Percentiles rank a stretch among this genome's conserved stretches.
Conservation (phyloP, 495 filamentous ascomycete genomes). For the Trypethelium eluteriae region DNA sequence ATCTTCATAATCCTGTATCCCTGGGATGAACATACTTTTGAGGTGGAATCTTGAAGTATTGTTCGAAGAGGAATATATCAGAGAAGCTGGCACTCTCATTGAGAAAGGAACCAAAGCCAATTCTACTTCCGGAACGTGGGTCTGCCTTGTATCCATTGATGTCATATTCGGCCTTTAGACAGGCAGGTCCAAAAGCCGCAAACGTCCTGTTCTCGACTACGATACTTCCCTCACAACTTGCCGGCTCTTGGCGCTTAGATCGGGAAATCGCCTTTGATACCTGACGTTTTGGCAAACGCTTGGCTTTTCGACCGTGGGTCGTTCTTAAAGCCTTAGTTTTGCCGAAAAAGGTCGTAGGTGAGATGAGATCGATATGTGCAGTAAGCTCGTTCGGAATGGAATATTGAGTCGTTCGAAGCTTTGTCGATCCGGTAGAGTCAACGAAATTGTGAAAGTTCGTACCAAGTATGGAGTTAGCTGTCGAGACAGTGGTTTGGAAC, state of each 20-base stretch:
- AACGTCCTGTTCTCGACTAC: slow-evolving; percentile 1
- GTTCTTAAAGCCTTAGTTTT: slow-evolving; percentile 7
- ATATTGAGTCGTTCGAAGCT: slow-evolving; percentile 27
- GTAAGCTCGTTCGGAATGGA: slow-evolving; percentile 27
- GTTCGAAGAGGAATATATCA: slow-evolving; percentile 43
- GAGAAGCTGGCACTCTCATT: slow-evolving; percentile 44
- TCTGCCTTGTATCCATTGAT: slow-evolving; percentile 12
- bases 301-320: neutral
- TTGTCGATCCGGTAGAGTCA: slow-evolving; percentile 33
- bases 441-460: slow-evolving; percentile 40
- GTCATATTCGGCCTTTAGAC: slow-evolving; percentile 16
- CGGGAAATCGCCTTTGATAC: neutral
- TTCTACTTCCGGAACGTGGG: slow-evolving; percentile 18
- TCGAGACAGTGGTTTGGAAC: slow-evolving; percentile 44
- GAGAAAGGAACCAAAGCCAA: slow-evolving; percentile 46
- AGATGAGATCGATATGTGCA: slow-evolving; percentile 34
- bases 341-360: slow-evolving; percentile 32
- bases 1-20: neutral
- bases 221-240: neutral
- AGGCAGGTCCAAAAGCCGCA: slow-evolving; percentile 10
- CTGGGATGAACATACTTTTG: neutral
- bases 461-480: slow-evolving; percentile 44
- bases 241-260: slow-evolving; percentile 5
- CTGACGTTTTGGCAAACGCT: slow-evolving; percentile 8
- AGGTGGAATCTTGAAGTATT: slow-evolving; percentile 31